Evolutionary conservation across 2,329 filamentous ascomycete species (phyloP), one percentile per base, ranked within the genome.

Genomic region (Verticillium dahliae): DNA sequence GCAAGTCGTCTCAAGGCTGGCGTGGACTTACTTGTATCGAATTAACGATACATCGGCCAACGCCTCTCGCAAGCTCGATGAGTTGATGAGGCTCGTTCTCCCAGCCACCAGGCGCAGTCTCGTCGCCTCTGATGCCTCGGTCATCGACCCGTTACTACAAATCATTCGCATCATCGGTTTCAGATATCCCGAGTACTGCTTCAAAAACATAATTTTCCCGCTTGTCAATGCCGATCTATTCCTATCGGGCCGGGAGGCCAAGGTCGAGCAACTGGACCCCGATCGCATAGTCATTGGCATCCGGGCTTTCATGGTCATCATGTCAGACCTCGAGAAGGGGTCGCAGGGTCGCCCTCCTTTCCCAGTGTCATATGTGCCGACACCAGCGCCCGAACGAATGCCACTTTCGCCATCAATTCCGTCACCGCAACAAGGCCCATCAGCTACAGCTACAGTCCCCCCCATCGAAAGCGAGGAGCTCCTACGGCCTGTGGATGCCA

Each of bases 201-300:
- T 98, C 75, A 86, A 89, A 67, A 91, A 82, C 56, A 90, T 98
- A 66, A 91, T 99, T n/a, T 98, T 97, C 68, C 95, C 94, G 3
- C 78, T 99, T 41, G 90, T 99, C 71, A 97, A 96, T 71, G 92
- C 92, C 1, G 94, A 97, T 59, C 80, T 92, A n/a, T 95, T 97
- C 71, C 81, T 85, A 34, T 85, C 87, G 18, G 80, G 91, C 65
- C 83, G 88, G 69, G 91, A 97, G 55, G 78, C 95, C 52, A 92
- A 87, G 70, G 90, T 97, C 34, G 95, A 98, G 70, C 91, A 96
- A 70, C 83, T 99, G 64, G 95, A 99, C 65, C 95, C 96, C 0
- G 96, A 99, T 71, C 90, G 91, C 69, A 96, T 97, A 77, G 94
- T 98, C n/a, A 90, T 99, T 67, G 95, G 93, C 2, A 99, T 99